Conservation (phyloP, 805 yeast species). For the Limtongozyma cylindracea region DNA sequence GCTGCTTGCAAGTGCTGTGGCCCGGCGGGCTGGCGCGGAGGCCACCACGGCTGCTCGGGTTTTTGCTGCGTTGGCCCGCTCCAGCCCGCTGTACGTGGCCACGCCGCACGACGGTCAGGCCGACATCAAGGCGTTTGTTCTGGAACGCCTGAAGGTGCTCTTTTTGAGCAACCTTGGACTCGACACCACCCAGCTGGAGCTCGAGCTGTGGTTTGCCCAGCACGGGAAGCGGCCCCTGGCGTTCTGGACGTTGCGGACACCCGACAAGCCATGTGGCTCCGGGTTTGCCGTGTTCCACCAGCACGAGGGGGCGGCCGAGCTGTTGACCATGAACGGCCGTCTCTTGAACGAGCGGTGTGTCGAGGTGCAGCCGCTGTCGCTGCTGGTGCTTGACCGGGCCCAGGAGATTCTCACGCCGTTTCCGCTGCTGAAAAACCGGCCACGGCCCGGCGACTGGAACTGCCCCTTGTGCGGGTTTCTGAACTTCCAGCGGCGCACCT, state of each 20-base stretch:
- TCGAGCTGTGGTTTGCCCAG: slow-evolving; percentile 80
- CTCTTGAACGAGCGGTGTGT: slow-evolving; percentile 44
- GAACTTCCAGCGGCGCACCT: slow-evolving; percentile 81
- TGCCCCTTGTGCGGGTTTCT: slow-evolving; percentile 92
- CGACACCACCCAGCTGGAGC: slow-evolving; percentile 76
- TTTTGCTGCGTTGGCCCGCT: slow-evolving; percentile 18
- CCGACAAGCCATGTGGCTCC: slow-evolving; percentile 16
- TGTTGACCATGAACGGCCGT: slow-evolving; percentile 60
- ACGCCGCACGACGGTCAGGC: slow-evolving; percentile 58
- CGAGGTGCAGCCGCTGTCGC: slow-evolving; percentile 74
- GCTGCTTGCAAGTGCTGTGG: background rate
- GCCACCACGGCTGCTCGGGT: slow-evolving; percentile 16
- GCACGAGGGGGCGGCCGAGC: slow-evolving; percentile 71
- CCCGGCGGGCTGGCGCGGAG: slow-evolving; percentile 8
- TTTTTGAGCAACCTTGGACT: slow-evolving; percentile 59
- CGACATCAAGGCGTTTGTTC: slow-evolving; percentile 39
- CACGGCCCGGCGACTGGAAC: slow-evolving; percentile 97
- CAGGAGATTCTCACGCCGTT: slow-evolving; percentile 64
- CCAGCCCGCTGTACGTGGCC: slow-evolving; percentile 28
- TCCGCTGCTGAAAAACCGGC: slow-evolving; percentile 66
- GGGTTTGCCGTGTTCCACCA: slow-evolving; percentile 73
- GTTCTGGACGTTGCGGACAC: slow-evolving; percentile 65
- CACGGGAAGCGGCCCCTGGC: slow-evolving; percentile 72
- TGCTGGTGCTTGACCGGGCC: slow-evolving; percentile 55
- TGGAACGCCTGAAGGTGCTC: slow-evolving; percentile 56